These are phyloP conservation scores for Coemansia sp. DNA, from an alignment of 192 early-diverging fungal genomes.

Conservation along the genomic window DNA sequence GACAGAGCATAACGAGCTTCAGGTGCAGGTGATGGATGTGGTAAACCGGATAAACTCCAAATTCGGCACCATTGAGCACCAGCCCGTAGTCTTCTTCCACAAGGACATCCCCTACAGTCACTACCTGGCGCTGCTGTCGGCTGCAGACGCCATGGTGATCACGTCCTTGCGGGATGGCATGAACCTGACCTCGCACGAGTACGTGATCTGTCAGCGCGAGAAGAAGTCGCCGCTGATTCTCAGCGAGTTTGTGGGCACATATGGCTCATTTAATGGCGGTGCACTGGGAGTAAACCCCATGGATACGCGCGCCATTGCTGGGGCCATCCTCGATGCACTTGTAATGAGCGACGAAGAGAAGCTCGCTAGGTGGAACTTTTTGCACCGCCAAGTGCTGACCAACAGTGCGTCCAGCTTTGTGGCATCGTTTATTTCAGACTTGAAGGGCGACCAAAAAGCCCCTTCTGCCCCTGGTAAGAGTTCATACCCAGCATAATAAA, in stretches of 20 bases:
- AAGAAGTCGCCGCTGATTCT: constrained; percentile 81
- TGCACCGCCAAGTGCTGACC: constrained; percentile 64
- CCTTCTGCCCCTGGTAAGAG: too few relatives aligned
- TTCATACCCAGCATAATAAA: too few relatives aligned
- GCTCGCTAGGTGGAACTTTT: constrained; percentile 66
- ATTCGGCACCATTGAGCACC: constrained; percentile 87
- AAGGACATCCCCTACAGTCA: constrained; percentile 90
- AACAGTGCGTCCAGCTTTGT: constrained; percentile 73
- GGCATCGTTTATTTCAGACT: constrained; percentile 54
- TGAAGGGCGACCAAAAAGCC: too few relatives aligned
- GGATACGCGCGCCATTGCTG: constrained; percentile 86
- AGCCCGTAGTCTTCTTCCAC: constrained; percentile 86
- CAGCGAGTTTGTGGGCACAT: constrained; percentile 97
- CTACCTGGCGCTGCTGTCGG: constrained; percentile 82
- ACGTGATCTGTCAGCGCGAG: constrained; percentile 86
- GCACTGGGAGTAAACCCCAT: constrained; percentile 94
- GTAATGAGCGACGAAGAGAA: constrained; percentile 79
- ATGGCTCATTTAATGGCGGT: constrained; percentile 80
- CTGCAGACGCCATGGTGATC: constrained; percentile 87
- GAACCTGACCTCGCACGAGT: constrained; percentile 96
- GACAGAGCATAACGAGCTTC: constrained; percentile 84
- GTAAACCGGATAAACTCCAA: constrained; percentile 89
- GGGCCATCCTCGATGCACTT: constrained; percentile 87
- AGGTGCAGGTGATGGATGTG: constrained; percentile 83
- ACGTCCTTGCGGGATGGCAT: constrained; percentile 94